Evolutionary conservation across 148 eudicot genomes (phyloP), one percentile per base, ranked within the genome.

Genomic region (Hydrangea macrophylla): DNA sequence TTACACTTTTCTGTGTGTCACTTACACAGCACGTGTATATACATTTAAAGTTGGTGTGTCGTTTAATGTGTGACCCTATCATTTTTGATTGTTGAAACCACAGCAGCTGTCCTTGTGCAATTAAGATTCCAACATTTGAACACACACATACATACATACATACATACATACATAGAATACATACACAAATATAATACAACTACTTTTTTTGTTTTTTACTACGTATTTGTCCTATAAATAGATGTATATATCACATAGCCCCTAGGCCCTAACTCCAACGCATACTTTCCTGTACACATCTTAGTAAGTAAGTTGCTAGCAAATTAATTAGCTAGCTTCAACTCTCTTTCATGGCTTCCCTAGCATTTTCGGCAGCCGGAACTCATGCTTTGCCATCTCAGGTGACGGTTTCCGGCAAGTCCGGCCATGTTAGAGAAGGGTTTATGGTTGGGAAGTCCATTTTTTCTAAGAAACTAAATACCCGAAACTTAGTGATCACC

Each of bases 331-430:
- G 20, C 53, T n/a, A 48, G 23, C 53, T 42, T 11, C 48, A 12
- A 48, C 9, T 26, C 17, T 30, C 28, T 42, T 20, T 27, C 30
- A 84, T 81, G 88, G 80, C 76, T 63, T 81, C 78, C 62, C 32
- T 79, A 12, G 70, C 71, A 42, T 62, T 62, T 58, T 64, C 83
- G 25, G 25, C 75, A 23, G 37, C 78, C 53, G 57, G 61, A 62
- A 50, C 62, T 44, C 59, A 12, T 44, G 48, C 9, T 57, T 54
- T 5, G n/a, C 69, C 64, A 30, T 32, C 36, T 7, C 32, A 36
- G 53, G 36, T 7, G 67, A 17, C 57, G 18, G 25, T 66, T 70
- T 67, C 69, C 53, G 39, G 54, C 9, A 20, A 11, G 30, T 56
- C 44, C 22, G 39, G 12, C 18, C 58, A 31, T 15, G 65, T 27